Conservation (phyloP, 2,329 filamentous ascomycete genomes). For the Gaeumannomyces sp. region DNA sequence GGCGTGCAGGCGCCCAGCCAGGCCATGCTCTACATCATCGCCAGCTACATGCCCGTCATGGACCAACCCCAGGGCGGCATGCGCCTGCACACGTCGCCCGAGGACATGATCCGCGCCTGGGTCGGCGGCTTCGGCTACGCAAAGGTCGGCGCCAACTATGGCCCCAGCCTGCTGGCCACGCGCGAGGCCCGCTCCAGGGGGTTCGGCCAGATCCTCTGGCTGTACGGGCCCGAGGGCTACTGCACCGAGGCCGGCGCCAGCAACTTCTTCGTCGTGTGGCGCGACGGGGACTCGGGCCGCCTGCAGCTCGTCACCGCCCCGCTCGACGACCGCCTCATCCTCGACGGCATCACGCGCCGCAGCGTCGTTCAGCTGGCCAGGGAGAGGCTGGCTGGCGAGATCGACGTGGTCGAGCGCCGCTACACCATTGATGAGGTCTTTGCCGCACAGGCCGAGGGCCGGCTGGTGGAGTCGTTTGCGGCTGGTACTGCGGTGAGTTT, state of each 20-base stretch:
- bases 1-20: constrained; percentile 75
- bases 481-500: constrained; percentile 74
- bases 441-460: constrained; percentile 65
- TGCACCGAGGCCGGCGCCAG: constrained; percentile 89
- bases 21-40: constrained; percentile 84
- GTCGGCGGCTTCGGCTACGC: constrained; percentile 88
- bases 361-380: constrained; percentile 70
- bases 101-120: constrained; percentile 87
- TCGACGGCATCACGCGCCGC: constrained; percentile 81
- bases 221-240: constrained; percentile 69
- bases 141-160: constrained; percentile 92
- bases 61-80: constrained; percentile 51
- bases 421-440: constrained; percentile 77
- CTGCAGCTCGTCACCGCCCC: constrained; percentile 76
- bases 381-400: constrained; percentile 50
- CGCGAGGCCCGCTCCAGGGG: constrained; percentile 66
- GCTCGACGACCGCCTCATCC: constrained; percentile 73
- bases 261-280: constrained; percentile 88
- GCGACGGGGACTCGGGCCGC: constrained; percentile 51
- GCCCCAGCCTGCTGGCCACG: constrained; percentile 73
- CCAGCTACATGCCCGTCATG: constrained; percentile 54
- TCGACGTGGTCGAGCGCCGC: constrained; percentile 73
- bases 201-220: constrained; percentile 89
- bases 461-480: constrained; percentile 78
- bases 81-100: constrained; percentile 69